These are phyloP conservation scores for Malassezia sp. DNA, from an alignment of 1,284 basidiomycete genomes.

Conservation along the genomic window DNA sequence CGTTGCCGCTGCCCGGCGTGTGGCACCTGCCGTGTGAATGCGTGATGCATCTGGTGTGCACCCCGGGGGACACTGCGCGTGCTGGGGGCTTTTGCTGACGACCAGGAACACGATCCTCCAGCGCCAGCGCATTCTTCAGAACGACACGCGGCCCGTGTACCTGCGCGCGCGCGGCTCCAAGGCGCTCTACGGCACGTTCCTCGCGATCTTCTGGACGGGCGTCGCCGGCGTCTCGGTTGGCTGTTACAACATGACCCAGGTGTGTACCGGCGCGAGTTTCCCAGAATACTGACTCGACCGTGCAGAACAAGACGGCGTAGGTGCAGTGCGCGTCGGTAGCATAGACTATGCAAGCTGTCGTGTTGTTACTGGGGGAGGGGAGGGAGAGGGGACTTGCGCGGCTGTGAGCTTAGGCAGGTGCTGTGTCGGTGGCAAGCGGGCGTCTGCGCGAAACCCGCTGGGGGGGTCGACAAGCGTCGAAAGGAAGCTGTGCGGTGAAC, in stretches of 20 bases:
- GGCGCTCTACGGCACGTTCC: constrained; percentile 38
- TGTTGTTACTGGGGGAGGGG: no score
- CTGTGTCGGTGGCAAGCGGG: no score
- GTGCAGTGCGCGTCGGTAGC: no score
- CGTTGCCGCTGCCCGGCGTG: background rate
- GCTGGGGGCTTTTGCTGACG: background rate
- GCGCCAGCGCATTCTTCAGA: constrained; percentile 40
- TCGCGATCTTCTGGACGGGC: constrained; percentile 37
- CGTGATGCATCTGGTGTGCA: background rate
- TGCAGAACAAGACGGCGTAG: constrained; percentile 15
- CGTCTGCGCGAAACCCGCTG: no score
- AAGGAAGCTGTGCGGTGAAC: no score
- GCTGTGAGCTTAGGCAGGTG: no score
- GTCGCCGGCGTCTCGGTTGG: constrained; percentile 34
- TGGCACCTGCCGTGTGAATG: background rate
- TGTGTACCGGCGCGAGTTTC: no score
- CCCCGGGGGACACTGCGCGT: no score
- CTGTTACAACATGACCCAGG: constrained; percentile 37
- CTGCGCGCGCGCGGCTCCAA: constrained; percentile 34
- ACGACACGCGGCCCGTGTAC: constrained; percentile 35
- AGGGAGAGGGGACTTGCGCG: no score
- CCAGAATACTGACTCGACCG: constrained; percentile 3
- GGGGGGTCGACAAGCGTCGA: no score
- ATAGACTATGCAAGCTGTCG: no score
- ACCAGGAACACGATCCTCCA: constrained; percentile 31